phyloP scores from a whole-genome alignment of 352 stramenopile species.

The Phytophthora macrochlamydospora region DNA sequence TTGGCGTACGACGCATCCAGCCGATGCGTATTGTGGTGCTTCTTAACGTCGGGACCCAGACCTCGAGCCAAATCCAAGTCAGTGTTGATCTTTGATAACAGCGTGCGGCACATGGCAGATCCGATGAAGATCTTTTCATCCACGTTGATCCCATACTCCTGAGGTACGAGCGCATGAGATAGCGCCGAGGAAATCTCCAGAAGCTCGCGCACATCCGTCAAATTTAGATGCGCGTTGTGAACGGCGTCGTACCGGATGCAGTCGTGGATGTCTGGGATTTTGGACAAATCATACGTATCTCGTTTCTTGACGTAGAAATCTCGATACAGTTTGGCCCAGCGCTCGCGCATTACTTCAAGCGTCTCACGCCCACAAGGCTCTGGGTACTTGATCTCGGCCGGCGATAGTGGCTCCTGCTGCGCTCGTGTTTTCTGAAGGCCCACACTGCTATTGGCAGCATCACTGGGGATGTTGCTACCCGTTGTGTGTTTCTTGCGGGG shows the following conservation, averaged over 20 bases:
- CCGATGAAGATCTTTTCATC: slow-evolving; percentile 90
- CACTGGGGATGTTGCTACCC: slow-evolving; percentile 39
- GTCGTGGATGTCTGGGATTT: slow-evolving; percentile 99
- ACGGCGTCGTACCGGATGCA: slow-evolving; percentile 98
- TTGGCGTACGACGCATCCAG: slow-evolving; percentile 86
- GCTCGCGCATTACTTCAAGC: slow-evolving; percentile 88
- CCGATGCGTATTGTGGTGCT: slow-evolving; percentile 78
- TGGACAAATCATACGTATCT: slow-evolving; percentile 94
- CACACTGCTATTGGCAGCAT: slow-evolving; percentile 43
- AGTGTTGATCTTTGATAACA: slow-evolving; percentile 90
- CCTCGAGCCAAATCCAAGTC: slow-evolving; percentile 85
- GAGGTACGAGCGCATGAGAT: slow-evolving; percentile 86
- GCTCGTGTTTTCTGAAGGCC: slow-evolving; percentile 25
- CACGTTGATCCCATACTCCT: slow-evolving; percentile 90
- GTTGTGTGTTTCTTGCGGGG: slow-evolving; percentile 43
- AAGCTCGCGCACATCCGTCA: slow-evolving; percentile 93
- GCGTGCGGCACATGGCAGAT: slow-evolving; percentile 85
- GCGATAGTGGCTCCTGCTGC: slow-evolving; percentile 34
- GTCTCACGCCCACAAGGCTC: slow-evolving; percentile 86
- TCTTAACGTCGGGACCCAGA: slow-evolving; percentile 38
- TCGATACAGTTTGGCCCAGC: slow-evolving; percentile 94
- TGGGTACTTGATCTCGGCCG: slow-evolving; percentile 72
- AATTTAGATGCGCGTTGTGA: slow-evolving; percentile 96
- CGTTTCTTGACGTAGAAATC: slow-evolving; percentile 96
- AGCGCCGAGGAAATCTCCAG: slow-evolving; percentile 95